A percentile compares a stretch with the other conserved stretches of the same genome.
phyloP scores from a whole-genome alignment of 176 grass and related monocot species.

The Oryza coarctata region DNA sequence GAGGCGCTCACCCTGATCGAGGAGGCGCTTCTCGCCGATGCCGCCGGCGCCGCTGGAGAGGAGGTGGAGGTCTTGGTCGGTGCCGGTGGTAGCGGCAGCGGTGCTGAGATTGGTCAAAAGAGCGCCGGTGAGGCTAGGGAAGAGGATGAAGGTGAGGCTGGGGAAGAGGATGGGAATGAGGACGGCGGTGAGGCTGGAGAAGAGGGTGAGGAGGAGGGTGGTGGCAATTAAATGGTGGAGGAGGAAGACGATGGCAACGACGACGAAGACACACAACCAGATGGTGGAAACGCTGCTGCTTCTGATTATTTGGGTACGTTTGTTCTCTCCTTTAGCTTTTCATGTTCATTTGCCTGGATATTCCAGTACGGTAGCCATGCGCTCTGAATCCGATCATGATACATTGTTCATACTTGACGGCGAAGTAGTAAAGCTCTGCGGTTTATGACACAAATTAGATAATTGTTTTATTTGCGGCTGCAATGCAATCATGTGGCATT shows the following conservation, averaged over 20 bases:
- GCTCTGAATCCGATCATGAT: background rate
- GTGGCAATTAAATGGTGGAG: background rate
- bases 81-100: background rate
- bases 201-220: background rate
- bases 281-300: slow-evolving; percentile 30
- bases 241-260: background rate
- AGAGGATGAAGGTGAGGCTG: background rate
- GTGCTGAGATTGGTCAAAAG: background rate
- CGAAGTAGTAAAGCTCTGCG: background rate
- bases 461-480: background rate
- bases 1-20: slow-evolving; percentile 70
- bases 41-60: slow-evolving; percentile 3
- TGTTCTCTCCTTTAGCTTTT: background rate
- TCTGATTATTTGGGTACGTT: slow-evolving; percentile 15
- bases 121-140: background rate
- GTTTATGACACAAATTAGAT: background rate
- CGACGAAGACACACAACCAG: slow-evolving; percentile 20
- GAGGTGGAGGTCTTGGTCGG: slow-evolving; percentile 23
- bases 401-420: background rate
- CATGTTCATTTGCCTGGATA: background rate
- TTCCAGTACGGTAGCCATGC: background rate
- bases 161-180: background rate
- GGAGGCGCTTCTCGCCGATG: slow-evolving; percentile 47
- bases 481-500: background rate
- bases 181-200: background rate